phyloP scores from a whole-genome alignment of 2,329 filamentous ascomycete species.

The Botryosphaeria dothidea region DNA sequence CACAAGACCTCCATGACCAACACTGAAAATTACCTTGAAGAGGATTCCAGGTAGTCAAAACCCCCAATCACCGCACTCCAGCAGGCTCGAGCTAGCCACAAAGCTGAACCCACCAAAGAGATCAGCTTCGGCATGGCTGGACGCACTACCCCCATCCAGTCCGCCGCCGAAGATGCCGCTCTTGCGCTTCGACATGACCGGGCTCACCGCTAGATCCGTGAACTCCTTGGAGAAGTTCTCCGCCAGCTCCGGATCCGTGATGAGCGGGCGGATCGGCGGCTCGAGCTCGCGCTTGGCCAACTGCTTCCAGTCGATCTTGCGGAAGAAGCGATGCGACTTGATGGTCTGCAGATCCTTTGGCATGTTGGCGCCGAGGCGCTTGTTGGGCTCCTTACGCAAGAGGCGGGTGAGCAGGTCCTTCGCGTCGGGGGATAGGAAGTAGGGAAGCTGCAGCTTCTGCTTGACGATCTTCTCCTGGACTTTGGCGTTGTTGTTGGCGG shows the following conservation, averaged over 20 bases:
- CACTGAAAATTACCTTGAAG: neutral
- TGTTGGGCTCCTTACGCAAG: constrained; percentile 86
- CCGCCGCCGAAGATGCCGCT: constrained; percentile 23
- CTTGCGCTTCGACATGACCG: constrained; percentile 45
- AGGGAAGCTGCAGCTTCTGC: constrained; percentile 85
- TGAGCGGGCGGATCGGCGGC: constrained; percentile 87
- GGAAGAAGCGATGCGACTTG: constrained; percentile 94
- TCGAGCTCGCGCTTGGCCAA: constrained; percentile 79
- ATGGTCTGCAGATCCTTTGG: constrained; percentile 82
- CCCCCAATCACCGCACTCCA: constrained; percentile 35
- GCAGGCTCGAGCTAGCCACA: constrained; percentile 52
- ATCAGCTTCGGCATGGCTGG: constrained; percentile 40
- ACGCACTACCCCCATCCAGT: constrained; percentile 26
- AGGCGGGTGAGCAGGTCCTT: constrained; percentile 92
- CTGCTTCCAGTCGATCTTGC: constrained; percentile 91
- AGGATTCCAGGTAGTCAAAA: constrained; percentile 18
- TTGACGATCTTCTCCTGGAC: constrained; percentile 95
- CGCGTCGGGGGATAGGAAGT: constrained; percentile 86
- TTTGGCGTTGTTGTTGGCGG: constrained; percentile 87
- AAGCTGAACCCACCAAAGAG: constrained; percentile 57
- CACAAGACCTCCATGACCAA: neutral
- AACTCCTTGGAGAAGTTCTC: constrained; percentile 98
- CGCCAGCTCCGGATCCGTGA: constrained; percentile 91
- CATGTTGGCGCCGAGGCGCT: constrained; percentile 86
- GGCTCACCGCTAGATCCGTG: constrained; percentile 80